These are phyloP conservation scores for Inga oerstediana DNA, from an alignment of 306 rosid genomes.

Conservation along the genomic window DNA sequence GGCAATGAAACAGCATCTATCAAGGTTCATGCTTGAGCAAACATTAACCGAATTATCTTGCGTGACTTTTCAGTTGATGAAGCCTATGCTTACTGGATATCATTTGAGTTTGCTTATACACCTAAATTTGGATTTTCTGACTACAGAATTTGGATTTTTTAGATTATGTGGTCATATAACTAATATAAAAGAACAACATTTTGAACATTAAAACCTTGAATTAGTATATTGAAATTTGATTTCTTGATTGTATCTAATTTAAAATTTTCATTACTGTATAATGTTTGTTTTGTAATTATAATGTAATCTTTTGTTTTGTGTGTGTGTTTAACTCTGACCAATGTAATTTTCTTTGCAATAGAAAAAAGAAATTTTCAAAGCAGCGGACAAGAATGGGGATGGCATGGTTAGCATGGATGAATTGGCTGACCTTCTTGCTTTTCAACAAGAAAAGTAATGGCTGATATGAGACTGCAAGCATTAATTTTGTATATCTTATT, in stretches of 20 bases:
- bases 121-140: slow-evolving; percentile 24
- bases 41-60: slow-evolving; percentile 15
- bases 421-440: slow-evolving; percentile 84
- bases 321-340: slow-evolving; percentile 22
- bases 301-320: background rate
- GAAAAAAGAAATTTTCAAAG: slow-evolving; percentile 93
- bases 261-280: slow-evolving; percentile 32
- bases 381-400: slow-evolving; percentile 88
- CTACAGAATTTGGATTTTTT: slow-evolving; percentile 7
- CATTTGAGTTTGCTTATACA: background rate
- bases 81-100: slow-evolving; percentile 12
- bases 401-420: slow-evolving; percentile 91
- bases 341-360: slow-evolving; percentile 47
- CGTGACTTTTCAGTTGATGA: slow-evolving; percentile 16
- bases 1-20: slow-evolving; percentile 77
- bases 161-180: slow-evolving; percentile 1
- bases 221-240: slow-evolving; percentile 13
- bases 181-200: slow-evolving; percentile 16
- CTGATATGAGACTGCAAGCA: slow-evolving; percentile 23
- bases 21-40: slow-evolving; percentile 57
- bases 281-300: slow-evolving; percentile 10
- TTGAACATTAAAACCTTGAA: slow-evolving; percentile 30
- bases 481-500: slow-evolving; percentile 23
- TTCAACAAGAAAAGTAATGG: slow-evolving; percentile 87
- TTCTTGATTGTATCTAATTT: slow-evolving; percentile 20